Evolutionary conservation across 345 rosid genomes (phyloP).

Genomic region (Citrus australasica): DNA sequence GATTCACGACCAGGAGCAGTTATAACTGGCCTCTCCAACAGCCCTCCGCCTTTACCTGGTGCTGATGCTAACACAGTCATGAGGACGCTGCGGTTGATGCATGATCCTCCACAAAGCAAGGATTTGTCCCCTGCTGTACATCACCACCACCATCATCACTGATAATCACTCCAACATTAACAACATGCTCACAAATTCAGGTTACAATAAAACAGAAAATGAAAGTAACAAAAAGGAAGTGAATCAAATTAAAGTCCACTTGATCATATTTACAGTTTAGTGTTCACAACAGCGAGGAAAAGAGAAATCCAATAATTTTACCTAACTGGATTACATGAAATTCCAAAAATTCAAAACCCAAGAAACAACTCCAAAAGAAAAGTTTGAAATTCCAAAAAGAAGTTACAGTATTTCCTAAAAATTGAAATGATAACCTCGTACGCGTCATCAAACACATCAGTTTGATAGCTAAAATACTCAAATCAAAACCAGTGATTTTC

Average conservation of each 20-base stretch:
- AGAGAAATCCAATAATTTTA: neutral
- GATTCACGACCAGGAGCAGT: conserved; percentile 73
- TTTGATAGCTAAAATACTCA: neutral
- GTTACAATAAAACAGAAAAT: neutral
- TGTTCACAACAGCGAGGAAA: neutral
- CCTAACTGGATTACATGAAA: neutral
- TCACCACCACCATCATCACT: conserved; percentile 6
- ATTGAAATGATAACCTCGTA: neutral
- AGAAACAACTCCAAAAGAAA: neutral
- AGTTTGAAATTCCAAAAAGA: neutral
- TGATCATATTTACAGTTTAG: neutral
- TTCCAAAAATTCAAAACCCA: neutral
- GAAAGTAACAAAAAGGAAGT: neutral
- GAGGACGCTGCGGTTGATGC: conserved; percentile 42
- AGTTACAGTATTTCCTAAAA: neutral
- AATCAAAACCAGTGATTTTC: neutral
- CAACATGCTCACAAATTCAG: neutral
- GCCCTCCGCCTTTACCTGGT: conserved; percentile 68
- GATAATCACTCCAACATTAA: conserved; percentile 14
- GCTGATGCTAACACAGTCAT: conserved; percentile 46
- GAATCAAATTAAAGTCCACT: neutral
- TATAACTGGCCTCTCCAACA: conserved; percentile 66
- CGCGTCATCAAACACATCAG: neutral
- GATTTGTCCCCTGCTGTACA: conserved; percentile 44
- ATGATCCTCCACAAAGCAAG: conserved; percentile 48